Evolutionary conservation across 2,329 filamentous ascomycete genomes (phyloP).

Genomic region (Madurella fahalii): DNA sequence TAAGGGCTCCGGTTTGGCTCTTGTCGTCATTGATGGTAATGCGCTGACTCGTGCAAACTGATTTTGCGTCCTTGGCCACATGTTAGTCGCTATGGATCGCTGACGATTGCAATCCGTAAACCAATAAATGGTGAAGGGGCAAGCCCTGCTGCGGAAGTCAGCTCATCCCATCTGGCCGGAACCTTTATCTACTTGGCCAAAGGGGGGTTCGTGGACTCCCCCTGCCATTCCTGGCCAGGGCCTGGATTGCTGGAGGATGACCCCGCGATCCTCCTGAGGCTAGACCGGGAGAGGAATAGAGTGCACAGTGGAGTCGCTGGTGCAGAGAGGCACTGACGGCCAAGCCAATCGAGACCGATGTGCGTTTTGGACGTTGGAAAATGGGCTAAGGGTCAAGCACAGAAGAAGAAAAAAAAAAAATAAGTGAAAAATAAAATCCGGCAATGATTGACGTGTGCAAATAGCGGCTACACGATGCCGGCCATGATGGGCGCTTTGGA

Average conservation of each 20-base stretch:
- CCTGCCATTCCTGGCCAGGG: background rate
- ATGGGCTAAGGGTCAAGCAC: too few species aligned
- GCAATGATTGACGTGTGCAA: background rate
- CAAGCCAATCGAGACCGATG: background rate
- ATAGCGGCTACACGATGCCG: background rate
- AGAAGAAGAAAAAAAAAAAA: too few species aligned
- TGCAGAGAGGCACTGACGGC: background rate
- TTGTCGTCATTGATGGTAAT: too few species aligned
- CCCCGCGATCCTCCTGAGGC: background rate
- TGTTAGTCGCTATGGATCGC: too few species aligned
- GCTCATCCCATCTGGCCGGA: background rate
- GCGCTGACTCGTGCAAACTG: too few species aligned
- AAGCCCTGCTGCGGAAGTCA: background rate
- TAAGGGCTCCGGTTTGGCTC: too few species aligned
- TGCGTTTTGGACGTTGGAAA: too few species aligned
- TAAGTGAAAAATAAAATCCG: background rate
- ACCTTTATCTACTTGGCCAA: background rate
- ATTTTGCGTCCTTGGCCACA: too few species aligned
- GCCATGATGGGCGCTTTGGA: background rate
- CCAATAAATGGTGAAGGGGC: too few species aligned
- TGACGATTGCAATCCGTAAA: too few species aligned
- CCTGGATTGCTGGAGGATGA: background rate
- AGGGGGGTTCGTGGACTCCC: background rate
- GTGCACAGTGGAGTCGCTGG: background rate
- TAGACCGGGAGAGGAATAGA: background rate